Evolutionary conservation across 768 basidiomycete genomes (phyloP).

Genomic region (Tylopilus balloui): DNA sequence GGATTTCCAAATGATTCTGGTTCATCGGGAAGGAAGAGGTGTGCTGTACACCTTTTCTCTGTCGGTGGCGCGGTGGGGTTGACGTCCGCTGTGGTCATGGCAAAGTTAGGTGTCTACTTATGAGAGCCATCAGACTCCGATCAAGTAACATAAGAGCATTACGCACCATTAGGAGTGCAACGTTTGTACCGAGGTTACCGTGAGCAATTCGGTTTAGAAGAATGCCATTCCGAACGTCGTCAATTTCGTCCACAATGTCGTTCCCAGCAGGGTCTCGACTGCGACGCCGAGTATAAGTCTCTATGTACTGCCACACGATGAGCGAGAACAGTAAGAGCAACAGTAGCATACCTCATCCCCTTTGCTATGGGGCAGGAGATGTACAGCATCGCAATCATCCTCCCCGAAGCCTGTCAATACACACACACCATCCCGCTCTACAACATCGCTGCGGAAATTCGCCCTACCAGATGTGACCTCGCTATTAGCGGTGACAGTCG

Average conservation of each 20-base stretch:
- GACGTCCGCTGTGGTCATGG: neutral
- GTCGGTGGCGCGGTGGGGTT: neutral
- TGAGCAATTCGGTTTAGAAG: neutral
- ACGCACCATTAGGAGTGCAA: conserved; percentile 6
- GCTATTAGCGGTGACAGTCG: neutral
- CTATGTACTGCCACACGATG: neutral
- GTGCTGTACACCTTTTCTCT: neutral
- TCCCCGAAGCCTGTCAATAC: neutral
- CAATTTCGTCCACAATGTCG: neutral
- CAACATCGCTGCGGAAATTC: neutral
- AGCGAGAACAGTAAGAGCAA: neutral
- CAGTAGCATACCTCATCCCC: neutral
- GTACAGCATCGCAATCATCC: neutral
- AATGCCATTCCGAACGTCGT: conserved; percentile 1
- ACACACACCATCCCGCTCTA: neutral
- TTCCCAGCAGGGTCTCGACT: neutral
- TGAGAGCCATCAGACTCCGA: too few relatives aligned
- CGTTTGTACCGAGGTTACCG: accelerated
- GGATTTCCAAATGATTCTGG: neutral
- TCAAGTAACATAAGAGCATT: neutral
- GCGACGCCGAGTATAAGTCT: neutral
- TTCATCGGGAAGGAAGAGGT: neutral
- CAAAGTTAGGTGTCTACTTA: conserved; percentile 7
- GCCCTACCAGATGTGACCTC: neutral
- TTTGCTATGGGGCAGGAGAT: conserved; percentile 7